phyloP scores from a whole-genome alignment of 1,284 basidiomycete species.

The Caloboletus firmus region DNA sequence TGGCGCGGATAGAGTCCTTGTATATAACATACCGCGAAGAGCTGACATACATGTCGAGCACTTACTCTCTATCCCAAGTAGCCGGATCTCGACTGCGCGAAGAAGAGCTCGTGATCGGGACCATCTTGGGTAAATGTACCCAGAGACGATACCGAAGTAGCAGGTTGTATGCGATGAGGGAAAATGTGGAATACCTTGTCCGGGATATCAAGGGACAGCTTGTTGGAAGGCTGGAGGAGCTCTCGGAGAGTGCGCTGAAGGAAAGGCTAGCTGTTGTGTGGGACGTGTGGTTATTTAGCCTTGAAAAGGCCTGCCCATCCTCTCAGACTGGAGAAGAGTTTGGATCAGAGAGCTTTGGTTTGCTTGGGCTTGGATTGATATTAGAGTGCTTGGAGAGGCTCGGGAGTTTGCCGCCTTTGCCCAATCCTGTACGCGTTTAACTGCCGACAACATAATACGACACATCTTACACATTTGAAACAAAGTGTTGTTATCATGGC shows the following conservation, averaged over 20 bases:
- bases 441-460: background rate
- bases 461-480: background rate
- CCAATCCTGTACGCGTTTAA: slow-evolving; percentile 6
- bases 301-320: slow-evolving; percentile 30
- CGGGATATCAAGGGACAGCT: slow-evolving; percentile 50
- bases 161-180: slow-evolving; percentile 61
- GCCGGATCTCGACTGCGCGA: slow-evolving; percentile 59
- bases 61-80: slow-evolving; percentile 62
- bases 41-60: slow-evolving; percentile 65
- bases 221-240: slow-evolving; percentile 33
- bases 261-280: slow-evolving; percentile 55
- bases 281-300: slow-evolving; percentile 61
- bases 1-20: slow-evolving; percentile 38
- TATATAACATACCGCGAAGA: slow-evolving; percentile 62
- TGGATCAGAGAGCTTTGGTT: slow-evolving; percentile 66
- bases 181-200: slow-evolving; percentile 57
- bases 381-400: slow-evolving; percentile 59
- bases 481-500: slow-evolving; percentile 12
- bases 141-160: slow-evolving; percentile 60
- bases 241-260: slow-evolving; percentile 35
- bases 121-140: slow-evolving; percentile 65
- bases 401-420: slow-evolving; percentile 25
- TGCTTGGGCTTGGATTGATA: slow-evolving; percentile 59
- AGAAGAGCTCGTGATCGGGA: slow-evolving; percentile 71
- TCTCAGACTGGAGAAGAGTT: slow-evolving; percentile 31